These are phyloP conservation scores for Alternaria longipes DNA, from an alignment of 2,329 filamentous ascomycete genomes.

Conservation along the genomic window DNA sequence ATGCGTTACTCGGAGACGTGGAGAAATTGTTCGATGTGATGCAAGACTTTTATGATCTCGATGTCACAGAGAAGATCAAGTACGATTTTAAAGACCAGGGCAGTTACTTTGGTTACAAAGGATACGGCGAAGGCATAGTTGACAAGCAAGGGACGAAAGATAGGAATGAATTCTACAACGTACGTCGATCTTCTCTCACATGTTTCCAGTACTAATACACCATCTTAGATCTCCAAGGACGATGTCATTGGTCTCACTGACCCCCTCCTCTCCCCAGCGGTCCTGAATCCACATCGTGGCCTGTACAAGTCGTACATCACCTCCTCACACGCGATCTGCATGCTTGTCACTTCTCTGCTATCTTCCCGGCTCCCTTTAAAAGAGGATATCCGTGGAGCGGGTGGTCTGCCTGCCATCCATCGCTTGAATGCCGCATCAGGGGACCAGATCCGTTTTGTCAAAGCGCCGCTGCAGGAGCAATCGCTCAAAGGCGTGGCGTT, in stretches of 20 bases:
- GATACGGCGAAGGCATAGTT: conserved; percentile 57
- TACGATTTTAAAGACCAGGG: conserved; percentile 63
- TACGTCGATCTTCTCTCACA: conserved; percentile 36
- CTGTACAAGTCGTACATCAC: conserved; percentile 57
- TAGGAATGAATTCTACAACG: conserved; percentile 65
- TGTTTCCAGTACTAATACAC: not conserved
- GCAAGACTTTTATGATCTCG: conserved; percentile 58
- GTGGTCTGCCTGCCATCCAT: conserved; percentile 59
- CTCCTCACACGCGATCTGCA: conserved; percentile 57
- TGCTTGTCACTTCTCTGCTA: conserved; percentile 56
- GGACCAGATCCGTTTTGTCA: conserved; percentile 65
- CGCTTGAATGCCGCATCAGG: conserved; percentile 55
- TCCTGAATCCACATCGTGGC: conserved; percentile 51
- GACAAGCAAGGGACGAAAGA: conserved; percentile 61
- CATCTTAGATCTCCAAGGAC: conserved; percentile 59
- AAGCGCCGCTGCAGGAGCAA: conserved; percentile 58
- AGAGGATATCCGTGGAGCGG: conserved; percentile 26
- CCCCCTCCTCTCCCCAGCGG: conserved; percentile 54
- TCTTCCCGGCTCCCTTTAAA: conserved; percentile 56
- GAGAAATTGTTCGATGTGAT: conserved; percentile 59
- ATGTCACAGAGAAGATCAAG: conserved; percentile 61
- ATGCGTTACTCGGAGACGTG: conserved; percentile 54
- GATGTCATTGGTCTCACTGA: conserved; percentile 56
- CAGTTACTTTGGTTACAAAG: conserved; percentile 63
- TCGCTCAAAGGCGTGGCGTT: conserved; percentile 56